Evolutionary conservation across 306 rosid genomes (phyloP), one percentile per base, ranked within the genome.

Genomic region (Geum urbanum): DNA sequence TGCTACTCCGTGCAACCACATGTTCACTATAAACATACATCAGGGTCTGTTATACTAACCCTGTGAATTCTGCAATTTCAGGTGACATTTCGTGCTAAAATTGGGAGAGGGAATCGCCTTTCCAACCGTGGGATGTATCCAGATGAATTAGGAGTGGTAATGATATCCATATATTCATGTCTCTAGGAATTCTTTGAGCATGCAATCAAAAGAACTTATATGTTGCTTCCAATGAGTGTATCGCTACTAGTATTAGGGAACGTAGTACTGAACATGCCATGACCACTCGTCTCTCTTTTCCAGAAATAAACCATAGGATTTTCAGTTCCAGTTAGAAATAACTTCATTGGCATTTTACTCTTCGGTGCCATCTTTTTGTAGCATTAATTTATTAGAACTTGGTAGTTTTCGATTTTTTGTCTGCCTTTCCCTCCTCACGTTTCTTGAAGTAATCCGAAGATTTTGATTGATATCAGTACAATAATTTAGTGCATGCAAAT

Each of bases 121-220:
- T 24, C 86, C 81, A 91, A 78, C 80, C 91, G 84, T 37, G 96
- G 92, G 77, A 74, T 95, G 91, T 95, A 87, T 84, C 97, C 97
- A n/a, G 97, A 95, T 61, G 99, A 95, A 81, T 86, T 95, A 74
- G 99, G 97, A 89, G 99, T 95, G 97, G 99, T 95, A 95, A 84
- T 75, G 69, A 11, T 69, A 48, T 12, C 4, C 3, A 18, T 14
- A 37, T 39, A 13, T 22, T 32, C 63, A 51, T 73, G 70, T 43
- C 37, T 49, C 4, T 10, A 9, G n/a, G 37, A 46, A 27, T 44
- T 65, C 22, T 22, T 22, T 11, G 69, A 64, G 10, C 69, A 45
- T 20, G 12, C 35, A 12, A 12, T 20, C 53, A 12, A 20, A 18
- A 48, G 43, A 43, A 50, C 35, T 20, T 44, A 15, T 15, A 1